phyloP scores from a whole-genome alignment of 108 stramenopile genomes.

The Cyclotella cryptica region DNA sequence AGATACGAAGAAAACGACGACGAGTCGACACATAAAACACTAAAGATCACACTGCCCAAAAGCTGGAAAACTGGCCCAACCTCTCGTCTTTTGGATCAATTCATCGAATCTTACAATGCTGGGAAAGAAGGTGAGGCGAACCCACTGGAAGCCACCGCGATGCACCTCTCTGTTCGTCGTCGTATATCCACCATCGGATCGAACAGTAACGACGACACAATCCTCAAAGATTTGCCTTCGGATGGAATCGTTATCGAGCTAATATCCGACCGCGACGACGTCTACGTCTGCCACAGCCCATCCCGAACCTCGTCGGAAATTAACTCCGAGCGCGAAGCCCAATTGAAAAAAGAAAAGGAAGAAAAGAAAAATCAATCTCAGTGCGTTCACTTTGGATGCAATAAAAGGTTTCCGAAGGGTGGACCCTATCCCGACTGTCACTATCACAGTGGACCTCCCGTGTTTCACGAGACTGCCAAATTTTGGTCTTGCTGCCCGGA shows the following conservation, averaged over 20 bases:
- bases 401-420: slow-evolving; percentile 78
- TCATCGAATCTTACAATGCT: slow-evolving; percentile 89
- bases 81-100: slow-evolving; percentile 74
- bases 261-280: slow-evolving; percentile 79
- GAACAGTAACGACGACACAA: slow-evolving; percentile 4
- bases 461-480: slow-evolving; percentile 99
- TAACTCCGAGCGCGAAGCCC: slow-evolving; percentile 45
- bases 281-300: slow-evolving; percentile 79
- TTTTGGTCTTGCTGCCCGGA: slow-evolving; percentile 96
- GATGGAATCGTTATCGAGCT: slow-evolving; percentile 77
- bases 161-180: slow-evolving; percentile 71
- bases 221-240: slow-evolving; percentile 58
- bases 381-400: slow-evolving; percentile 91
- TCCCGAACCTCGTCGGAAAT: slow-evolving; percentile 61
- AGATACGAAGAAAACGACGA: slow-evolving; percentile 91
- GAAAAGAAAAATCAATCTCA: slow-evolving; percentile 58
- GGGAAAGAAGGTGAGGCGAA: slow-evolving; percentile 58
- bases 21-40: slow-evolving; percentile 73
- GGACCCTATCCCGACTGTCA: slow-evolving; percentile 80
- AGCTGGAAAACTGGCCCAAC: slow-evolving; percentile 87
- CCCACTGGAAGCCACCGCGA: slow-evolving; percentile 47
- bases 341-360: slow-evolving; percentile 54
- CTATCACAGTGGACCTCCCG: slow-evolving; percentile 93
- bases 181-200: slow-evolving; percentile 1
- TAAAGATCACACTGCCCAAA: slow-evolving; percentile 93